Conservation (phyloP, 495 filamentous ascomycete species). For the Rostrohypoxylon terebratum region DNA sequence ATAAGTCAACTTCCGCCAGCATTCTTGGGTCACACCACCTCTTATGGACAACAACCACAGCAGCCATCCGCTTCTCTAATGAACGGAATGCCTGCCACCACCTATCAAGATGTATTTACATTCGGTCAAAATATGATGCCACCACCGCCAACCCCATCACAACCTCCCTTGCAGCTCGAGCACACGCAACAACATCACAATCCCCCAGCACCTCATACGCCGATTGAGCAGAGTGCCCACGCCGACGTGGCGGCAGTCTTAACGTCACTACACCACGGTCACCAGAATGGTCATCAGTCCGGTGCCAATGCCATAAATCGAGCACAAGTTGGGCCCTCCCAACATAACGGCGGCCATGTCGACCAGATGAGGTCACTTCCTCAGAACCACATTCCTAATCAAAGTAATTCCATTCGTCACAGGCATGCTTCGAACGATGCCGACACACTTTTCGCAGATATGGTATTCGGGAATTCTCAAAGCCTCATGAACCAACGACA, state of each 20-base stretch:
- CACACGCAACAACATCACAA: slow-evolving; percentile 28
- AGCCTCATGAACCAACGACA: slow-evolving; percentile 29
- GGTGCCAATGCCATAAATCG: slow-evolving; percentile 25
- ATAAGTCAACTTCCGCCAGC: slow-evolving; percentile 67
- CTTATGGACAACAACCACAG: slow-evolving; percentile 64
- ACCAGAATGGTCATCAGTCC: slow-evolving; percentile 33
- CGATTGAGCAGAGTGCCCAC: slow-evolving; percentile 45
- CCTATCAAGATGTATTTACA: slow-evolving; percentile 36
- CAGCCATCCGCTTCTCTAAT: slow-evolving; percentile 35
- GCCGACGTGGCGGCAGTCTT: slow-evolving; percentile 44
- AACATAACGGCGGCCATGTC: slow-evolving; percentile 16
- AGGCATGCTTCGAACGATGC: slow-evolving; percentile 34
- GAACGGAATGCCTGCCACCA: slow-evolving; percentile 29
- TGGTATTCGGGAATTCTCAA: slow-evolving; percentile 52
- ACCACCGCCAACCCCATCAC: slow-evolving; percentile 42
- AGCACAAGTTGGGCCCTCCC: slow-evolving; percentile 29
- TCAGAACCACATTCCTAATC: slow-evolving; percentile 31
- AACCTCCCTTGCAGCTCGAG: slow-evolving; percentile 41
- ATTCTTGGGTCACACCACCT: slow-evolving; percentile 71
- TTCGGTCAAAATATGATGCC: slow-evolving; percentile 49
- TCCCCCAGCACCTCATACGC: slow-evolving; percentile 25
- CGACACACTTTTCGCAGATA: slow-evolving; percentile 51
- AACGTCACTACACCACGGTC: slow-evolving; percentile 43
- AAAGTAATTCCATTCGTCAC: slow-evolving; percentile 37
- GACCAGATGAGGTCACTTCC: slow-evolving; percentile 29